Conservation (phyloP, 441 rosid species). For the Gossypium gossypioides region DNA sequence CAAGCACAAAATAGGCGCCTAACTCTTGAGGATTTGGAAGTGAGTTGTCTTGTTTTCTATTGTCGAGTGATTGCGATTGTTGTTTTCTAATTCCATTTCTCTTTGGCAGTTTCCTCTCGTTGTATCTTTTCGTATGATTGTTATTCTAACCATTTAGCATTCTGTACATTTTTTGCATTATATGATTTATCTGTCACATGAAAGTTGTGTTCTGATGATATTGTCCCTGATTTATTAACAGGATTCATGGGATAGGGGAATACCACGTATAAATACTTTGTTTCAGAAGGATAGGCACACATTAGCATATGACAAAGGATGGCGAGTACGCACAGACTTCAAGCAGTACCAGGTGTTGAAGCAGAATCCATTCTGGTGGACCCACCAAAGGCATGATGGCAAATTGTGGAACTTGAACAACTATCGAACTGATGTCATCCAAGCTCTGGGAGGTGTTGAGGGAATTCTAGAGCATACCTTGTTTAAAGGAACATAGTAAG, state of each 20-base stretch:
- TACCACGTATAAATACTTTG: conserved; percentile 94
- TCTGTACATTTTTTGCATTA: not conserved
- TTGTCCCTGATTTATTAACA: conserved; percentile 21
- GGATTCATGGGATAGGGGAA: conserved; percentile 99
- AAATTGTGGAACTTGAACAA: conserved; percentile 98
- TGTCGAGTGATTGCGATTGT: not conserved
- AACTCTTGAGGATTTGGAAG: conserved; percentile 96
- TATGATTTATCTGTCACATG: too few species aligned
- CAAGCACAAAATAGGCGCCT: conserved; percentile 97
- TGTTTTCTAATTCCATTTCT: not conserved
- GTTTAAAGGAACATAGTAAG: conserved; percentile 98
- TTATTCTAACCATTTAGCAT: not conserved
- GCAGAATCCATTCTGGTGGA: conserved; percentile 99
- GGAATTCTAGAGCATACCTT: conserved; percentile 95
- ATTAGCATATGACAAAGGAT: conserved; percentile 96
- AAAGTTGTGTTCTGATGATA: conserved; percentile 7
- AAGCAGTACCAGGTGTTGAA: conserved; percentile 97
- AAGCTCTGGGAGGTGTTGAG: conserved; percentile 99
- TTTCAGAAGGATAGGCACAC: conserved; percentile 98
- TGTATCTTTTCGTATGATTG: not conserved
- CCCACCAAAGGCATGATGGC: conserved; percentile 99
- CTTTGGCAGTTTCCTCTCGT: not conserved
- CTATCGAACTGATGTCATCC: conserved; percentile 97
- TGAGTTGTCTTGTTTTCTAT: conserved; percentile 23
- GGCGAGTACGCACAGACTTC: conserved; percentile 99